Conservation (phyloP, 164 flowering plant species). For the Piper betle region DNA sequence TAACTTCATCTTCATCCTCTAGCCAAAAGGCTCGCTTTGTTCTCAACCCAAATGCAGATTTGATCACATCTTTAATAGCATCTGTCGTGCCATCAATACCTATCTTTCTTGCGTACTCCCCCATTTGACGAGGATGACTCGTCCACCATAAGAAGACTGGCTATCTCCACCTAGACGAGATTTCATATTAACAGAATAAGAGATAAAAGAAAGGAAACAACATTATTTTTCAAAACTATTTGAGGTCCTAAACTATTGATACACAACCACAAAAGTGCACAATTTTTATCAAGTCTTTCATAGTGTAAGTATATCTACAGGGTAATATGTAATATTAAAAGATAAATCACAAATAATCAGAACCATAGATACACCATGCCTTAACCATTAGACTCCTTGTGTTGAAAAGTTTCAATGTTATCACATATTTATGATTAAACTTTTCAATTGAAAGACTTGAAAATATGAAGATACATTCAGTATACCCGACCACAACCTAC, state of each 20-base stretch:
- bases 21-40: slow-evolving; percentile 46
- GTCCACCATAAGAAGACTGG: slow-evolving; percentile 23
- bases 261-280: not conserved
- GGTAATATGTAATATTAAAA: too few species aligned
- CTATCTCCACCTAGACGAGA: slow-evolving; percentile 27
- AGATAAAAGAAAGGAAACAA: not conserved
- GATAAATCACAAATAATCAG: too few species aligned
- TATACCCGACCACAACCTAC: too few species aligned
- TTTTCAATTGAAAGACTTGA: too few species aligned
- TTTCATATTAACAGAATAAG: not conserved
- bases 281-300: too few species aligned
- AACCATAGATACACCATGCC: too few species aligned
- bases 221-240: not conserved
- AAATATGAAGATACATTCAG: too few species aligned
- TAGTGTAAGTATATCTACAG: too few species aligned
- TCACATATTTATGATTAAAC: too few species aligned
- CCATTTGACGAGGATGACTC: slow-evolving; percentile 36
- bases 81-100: slow-evolving; percentile 41
- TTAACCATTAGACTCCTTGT: too few species aligned
- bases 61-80: slow-evolving; percentile 46
- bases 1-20: slow-evolving; percentile 41
- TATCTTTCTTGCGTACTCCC: slow-evolving; percentile 28
- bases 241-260: not conserved
- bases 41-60: slow-evolving; percentile 36
- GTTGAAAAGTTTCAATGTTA: too few species aligned